These are phyloP conservation scores for Earliella scabrosa DNA, from an alignment of 1,284 basidiomycete species.

Conservation along the genomic window DNA sequence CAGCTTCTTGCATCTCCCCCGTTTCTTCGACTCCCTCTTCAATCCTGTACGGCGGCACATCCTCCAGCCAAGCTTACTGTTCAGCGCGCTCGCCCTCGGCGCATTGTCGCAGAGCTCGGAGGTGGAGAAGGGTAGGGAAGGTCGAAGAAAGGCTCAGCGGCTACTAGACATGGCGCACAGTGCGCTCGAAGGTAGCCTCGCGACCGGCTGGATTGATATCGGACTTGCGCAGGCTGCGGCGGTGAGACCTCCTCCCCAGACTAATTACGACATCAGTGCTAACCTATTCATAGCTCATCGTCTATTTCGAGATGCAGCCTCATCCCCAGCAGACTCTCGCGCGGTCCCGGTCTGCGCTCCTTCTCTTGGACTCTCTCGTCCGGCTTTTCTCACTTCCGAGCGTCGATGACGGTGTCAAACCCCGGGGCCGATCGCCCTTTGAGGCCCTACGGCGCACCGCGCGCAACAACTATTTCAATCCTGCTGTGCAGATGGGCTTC, in stretches of 20 bases:
- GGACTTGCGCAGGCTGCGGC: constrained; percentile 73
- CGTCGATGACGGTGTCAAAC: constrained; percentile 45
- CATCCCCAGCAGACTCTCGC: constrained; percentile 60
- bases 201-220: constrained; percentile 71
- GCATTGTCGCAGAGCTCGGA: constrained; percentile 74
- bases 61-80: constrained; percentile 70
- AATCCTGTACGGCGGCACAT: constrained; percentile 52
- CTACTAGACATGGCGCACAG: constrained; percentile 70
- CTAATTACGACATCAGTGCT: too few species aligned
- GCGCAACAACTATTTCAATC: neutral
- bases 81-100: constrained; percentile 66
- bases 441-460: neutral
- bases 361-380: constrained; percentile 69
- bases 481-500: neutral
- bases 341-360: constrained; percentile 57
- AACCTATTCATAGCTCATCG: constrained; percentile 68
- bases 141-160: constrained; percentile 56
- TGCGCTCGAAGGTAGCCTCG: constrained; percentile 69
- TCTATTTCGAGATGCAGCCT: constrained; percentile 71
- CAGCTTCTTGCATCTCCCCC: constrained; percentile 70
- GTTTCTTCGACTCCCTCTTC: constrained; percentile 61
- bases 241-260: constrained; percentile 45
- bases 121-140: constrained; percentile 43
- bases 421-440: constrained; percentile 21
- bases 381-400: constrained; percentile 57